phyloP scores from a whole-genome alignment of 2,329 filamentous ascomycete genomes.

The Uncinocarpus reesii region DNA sequence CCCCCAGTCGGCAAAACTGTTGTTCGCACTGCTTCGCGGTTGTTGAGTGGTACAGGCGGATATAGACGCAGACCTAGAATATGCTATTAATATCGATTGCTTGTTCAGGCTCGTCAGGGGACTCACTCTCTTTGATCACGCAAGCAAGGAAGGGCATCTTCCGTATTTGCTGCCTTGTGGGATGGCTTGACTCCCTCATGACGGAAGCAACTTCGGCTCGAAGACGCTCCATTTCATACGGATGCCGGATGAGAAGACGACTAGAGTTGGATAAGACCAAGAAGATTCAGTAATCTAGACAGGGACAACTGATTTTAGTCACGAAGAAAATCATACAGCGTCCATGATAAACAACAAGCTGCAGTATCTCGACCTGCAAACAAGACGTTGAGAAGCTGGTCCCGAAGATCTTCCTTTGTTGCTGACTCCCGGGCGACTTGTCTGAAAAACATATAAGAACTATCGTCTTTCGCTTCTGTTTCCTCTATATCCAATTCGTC shows the following conservation, averaged over 20 bases:
- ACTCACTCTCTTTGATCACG: slow-evolving; percentile 39
- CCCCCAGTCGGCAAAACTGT: slow-evolving; percentile 45
- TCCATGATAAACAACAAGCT: slow-evolving; percentile 24
- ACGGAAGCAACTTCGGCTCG: slow-evolving; percentile 18
- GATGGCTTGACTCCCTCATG: slow-evolving; percentile 14
- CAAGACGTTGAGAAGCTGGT: slow-evolving; percentile 59
- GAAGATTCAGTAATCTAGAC: too few relatives aligned
- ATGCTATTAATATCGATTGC: too few relatives aligned
- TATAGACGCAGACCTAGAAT: slow-evolving; percentile 44
- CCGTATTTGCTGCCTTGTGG: slow-evolving; percentile 18
- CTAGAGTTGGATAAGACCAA: slow-evolving; percentile 14
- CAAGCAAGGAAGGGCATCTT: slow-evolving; percentile 26
- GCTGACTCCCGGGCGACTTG: slow-evolving; percentile 64
- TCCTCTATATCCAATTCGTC: slow-evolving; percentile 44
- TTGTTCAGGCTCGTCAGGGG: background rate
- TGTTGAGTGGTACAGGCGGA: slow-evolving; percentile 40
- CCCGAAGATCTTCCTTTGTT: slow-evolving; percentile 48
- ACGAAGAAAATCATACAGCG: slow-evolving; percentile 23
- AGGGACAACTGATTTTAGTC: too few relatives aligned
- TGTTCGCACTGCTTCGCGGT: slow-evolving; percentile 30
- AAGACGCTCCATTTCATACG: slow-evolving; percentile 16
- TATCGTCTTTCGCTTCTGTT: slow-evolving; percentile 48
- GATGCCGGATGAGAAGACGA: slow-evolving; percentile 21
- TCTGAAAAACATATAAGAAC: slow-evolving; percentile 53
- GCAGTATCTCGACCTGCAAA: slow-evolving; percentile 48